Percentiles rank a stretch among this genome's conserved stretches.
phyloP scores from a whole-genome alignment of 2,329 filamentous ascomycete species.

The Didymella pomorum region DNA sequence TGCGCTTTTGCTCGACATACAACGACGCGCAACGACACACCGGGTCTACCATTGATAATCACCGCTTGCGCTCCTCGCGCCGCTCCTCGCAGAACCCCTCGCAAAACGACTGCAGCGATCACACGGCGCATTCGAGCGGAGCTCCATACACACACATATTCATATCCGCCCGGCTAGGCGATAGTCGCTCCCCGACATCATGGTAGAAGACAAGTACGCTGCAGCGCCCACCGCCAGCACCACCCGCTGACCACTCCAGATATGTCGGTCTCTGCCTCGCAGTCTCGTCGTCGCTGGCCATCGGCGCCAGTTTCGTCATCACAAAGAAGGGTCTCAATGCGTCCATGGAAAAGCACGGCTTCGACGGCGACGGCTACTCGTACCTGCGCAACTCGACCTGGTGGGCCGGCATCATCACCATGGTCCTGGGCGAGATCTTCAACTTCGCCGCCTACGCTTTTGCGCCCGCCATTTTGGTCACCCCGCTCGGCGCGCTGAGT shows the following conservation, averaged over 20 bases:
- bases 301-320: conserved; percentile 88
- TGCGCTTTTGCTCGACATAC: conserved; percentile 7
- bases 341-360: conserved; percentile 89
- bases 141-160: not conserved
- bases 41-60: not conserved
- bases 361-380: conserved; percentile 94
- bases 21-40: too few relatives aligned
- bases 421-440: conserved; percentile 91
- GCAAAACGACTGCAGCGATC: conserved; percentile 4
- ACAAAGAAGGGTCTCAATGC: conserved; percentile 98
- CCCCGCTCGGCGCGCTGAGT: conserved; percentile 89
- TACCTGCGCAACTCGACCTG: conserved; percentile 95
- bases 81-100: not conserved
- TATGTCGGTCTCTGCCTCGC: conserved; percentile 53
- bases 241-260: conserved; percentile 44
- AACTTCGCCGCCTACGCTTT: conserved; percentile 99
- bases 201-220: conserved; percentile 54
- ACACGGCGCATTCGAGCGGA: conserved; percentile 12
- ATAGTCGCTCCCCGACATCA: conserved; percentile 28
- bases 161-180: conserved; percentile 17
- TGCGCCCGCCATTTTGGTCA: conserved; percentile 97
- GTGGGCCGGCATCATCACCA: conserved; percentile 91
- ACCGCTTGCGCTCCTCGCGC: too few relatives aligned
- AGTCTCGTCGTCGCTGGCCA: conserved; percentile 46
- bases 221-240: conserved; percentile 11